These are phyloP conservation scores for Crotalaria pallida DNA, from an alignment of 306 rosid species.

Conservation along the genomic window DNA sequence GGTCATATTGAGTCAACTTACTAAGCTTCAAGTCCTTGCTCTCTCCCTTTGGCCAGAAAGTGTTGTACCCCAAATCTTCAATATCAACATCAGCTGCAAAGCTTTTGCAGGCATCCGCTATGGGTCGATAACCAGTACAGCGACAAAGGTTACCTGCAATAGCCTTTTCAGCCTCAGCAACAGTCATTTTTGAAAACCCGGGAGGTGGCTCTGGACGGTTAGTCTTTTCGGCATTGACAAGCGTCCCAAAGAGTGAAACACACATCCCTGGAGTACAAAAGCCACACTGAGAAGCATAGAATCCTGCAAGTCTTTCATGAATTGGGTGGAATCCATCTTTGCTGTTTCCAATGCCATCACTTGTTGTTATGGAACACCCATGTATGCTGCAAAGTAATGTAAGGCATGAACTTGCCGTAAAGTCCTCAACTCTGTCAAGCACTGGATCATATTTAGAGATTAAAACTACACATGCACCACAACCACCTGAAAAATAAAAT, in stretches of 20 bases:
- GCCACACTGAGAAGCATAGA: constrained; percentile 90
- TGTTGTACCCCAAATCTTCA: constrained; percentile 84
- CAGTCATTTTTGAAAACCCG: constrained; percentile 70
- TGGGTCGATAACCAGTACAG: constrained; percentile 87
- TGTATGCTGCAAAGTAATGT: constrained; percentile 69
- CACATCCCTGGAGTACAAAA: constrained; percentile 94
- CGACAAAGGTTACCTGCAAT: constrained; percentile 89
- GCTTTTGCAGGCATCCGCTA: constrained; percentile 94
- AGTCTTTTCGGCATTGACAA: constrained; percentile 64
- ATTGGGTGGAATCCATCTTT: constrained; percentile 80
- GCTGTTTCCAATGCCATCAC: constrained; percentile 80
- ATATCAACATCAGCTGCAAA: constrained; percentile 80
- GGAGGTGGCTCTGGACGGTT: constrained; percentile 43
- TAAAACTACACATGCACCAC: constrained; percentile 92
- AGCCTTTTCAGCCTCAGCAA: constrained; percentile 68
- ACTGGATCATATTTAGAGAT: constrained; percentile 71
- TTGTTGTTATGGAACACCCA: constrained; percentile 71
- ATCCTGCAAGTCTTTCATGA: constrained; percentile 76
- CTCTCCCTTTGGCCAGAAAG: constrained; percentile 71
- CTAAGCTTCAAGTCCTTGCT: constrained; percentile 35
- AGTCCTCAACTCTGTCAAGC: constrained; percentile 50
- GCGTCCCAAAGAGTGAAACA: constrained; percentile 68
- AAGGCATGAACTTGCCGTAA: constrained; percentile 75
- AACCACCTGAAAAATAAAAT: constrained; percentile 63
- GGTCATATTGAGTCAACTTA: constrained; percentile 45